Evolutionary conservation across 352 stramenopile genomes (phyloP), one percentile per base, ranked within the genome.

Genomic region (Pythium biforme): DNA sequence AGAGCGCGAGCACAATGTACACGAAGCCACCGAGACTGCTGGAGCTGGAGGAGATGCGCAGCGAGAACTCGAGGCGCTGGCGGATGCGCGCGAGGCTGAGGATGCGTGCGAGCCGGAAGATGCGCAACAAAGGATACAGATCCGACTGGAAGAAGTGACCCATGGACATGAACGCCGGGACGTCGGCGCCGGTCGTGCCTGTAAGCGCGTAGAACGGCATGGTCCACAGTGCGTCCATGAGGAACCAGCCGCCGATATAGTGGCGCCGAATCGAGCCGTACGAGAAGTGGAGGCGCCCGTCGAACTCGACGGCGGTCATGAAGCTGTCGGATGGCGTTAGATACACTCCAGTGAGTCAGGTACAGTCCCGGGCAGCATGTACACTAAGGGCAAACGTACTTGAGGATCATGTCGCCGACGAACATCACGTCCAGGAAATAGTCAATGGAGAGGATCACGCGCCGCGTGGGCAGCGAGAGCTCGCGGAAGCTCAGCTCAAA

Each of bases 41-140:
- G 23, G 88, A 81, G 67, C 75, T 92, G 37, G 84, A 92, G 5
- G 82, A 83, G 52, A 94, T 90, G 20, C 89, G 72, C 10, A 94
- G 58, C 14, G 84, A 90, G 45, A 84, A 85, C 57, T 92, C 81
- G 23, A 94, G 69, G 3, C 84, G 74, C 6, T 74, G 68, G 12
- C 83, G 76, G 17, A 94, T 81, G 5, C 81, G 75, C 1, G 77
- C 70, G 1, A 92, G 66, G 14, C 75, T 75, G 3, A 79, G 19
- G 29, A 94, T 76, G 8, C 84, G 82, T 20, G 77, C 60, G 0
- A 90, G 63, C 0, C 82, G 79, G 1, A 89, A 34, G 9, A 76
- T 70, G 0, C 84, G 76, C 25, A 81, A 63, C 47, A 81, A 23
- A 23, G 76, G 72, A 34, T 91, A 91, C 27, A 82, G 41, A 64